Evolutionary conservation across 164 flowering plant species (phyloP), one percentile per base, ranked within the genome.

Genomic region (Annona cherimola): DNA sequence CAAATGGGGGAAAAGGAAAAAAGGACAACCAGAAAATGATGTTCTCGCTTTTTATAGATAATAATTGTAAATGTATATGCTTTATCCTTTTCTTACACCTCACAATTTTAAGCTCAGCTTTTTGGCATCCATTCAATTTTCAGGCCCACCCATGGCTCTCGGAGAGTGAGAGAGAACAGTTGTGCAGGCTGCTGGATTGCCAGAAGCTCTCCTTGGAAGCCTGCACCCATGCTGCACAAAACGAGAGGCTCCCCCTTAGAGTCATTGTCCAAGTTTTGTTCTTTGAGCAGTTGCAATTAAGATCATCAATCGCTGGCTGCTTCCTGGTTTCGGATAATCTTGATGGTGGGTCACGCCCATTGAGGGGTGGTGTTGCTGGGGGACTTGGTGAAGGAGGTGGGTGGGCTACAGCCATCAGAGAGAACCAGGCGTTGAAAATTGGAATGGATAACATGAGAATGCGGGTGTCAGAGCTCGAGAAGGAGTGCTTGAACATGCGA

Each of bases 191-290:
- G 45, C 86, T 93, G 87, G 97, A 93, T 75, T 93, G 97, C 83
- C 98, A 91, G 82, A 93, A 93, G 78, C 94, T 93, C 55, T 93
- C 98, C 2, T 74, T 93, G 67, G 98, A 93, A 84, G 98, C 98
- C 12, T 90, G 98, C 83, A 93, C 98, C 46, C 98, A 93, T 64
- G 98, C 98, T 3, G 98, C 98, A 0, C 97, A 93, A 79, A 93
- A 93, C 50, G 98, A 93, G 77, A 83, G 98, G 80, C 85, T 93
- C 2, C 98, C 98, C 7, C 80, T 93, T 0, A 81, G 97, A 83
- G 79, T 90, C 41, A 74, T 93, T 20, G 98, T 93, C 71, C 98
- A 93, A 81, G 98, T 91, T 73, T 89, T 93, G 75, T 93, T 93
- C 83, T 91, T 93, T 63, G 98, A 93, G 81, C 98, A 93, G 85